Base-by-base conservation (phyloP, 441 rosid genomes). In the Codiaeum variegatum region DNA sequence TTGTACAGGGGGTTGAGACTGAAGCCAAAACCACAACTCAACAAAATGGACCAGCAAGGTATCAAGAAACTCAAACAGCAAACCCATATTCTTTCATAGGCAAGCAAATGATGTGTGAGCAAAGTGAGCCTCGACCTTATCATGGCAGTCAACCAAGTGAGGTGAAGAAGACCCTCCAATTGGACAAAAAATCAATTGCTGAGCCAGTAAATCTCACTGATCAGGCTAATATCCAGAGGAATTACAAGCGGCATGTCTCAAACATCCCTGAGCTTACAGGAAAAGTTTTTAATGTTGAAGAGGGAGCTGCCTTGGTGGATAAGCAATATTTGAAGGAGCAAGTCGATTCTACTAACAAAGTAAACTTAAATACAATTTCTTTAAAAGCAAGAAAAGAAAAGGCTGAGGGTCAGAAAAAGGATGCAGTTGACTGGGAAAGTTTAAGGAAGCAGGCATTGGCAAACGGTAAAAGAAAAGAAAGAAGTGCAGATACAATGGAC, bases 361-460 rank as follows among this genome's bases (percentile, higher is more conserved):
- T 36, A 61, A 70, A 69, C 73, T 74, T 70, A 69, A 81, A 77
- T 59, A 52, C 76, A 70, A 83, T 75, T 32, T 38, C 75, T 62
- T 71, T 73, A 62, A 87, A 84, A 80, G 84, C 88, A 78, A 88
- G 82, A 72, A 83, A 79, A 78, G 83, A 80, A 70, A 88, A 80
- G 70, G 79, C 79, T 74, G 81, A 71, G 71, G 75, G 58, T 40
- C 84, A 80, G 70, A 85, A 82, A 72, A 90, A 82, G 64, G 81
- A 83, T 70, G 77, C 77, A 77, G 59, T 81, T 78, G 90, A 96
- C 76, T 96, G 99, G 99, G 99, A 96, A 72, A 70, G 70, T 59
- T 79, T 96, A 73, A 85, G 99, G 77, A 86, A 75, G 71, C 78
- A 87, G 51, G 97, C 74, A 65, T 80, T 67, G 67, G 67, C 73